Conservation (phyloP, 2,329 filamentous ascomycete species). For the Ambrosiella cleistominuta region DNA sequence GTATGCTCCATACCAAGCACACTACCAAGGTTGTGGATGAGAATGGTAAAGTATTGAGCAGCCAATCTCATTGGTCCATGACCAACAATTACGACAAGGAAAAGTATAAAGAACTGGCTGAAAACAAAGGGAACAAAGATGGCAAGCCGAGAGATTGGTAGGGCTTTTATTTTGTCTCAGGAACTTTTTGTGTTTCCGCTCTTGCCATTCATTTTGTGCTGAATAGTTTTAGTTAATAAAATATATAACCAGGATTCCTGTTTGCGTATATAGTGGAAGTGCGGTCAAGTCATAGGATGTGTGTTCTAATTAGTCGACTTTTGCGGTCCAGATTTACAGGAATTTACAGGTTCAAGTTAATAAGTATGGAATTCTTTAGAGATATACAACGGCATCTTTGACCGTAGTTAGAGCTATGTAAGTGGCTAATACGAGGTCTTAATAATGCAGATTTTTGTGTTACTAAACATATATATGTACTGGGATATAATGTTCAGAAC, state of each 20-base stretch:
- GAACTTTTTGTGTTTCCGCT: neutral
- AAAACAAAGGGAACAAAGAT: neutral
- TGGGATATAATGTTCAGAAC: too few relatives aligned
- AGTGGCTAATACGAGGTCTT: too few relatives aligned
- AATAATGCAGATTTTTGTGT: too few relatives aligned
- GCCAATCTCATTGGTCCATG: slow-evolving; percentile 18
- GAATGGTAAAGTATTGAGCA: slow-evolving; percentile 25
- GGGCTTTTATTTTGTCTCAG: neutral
- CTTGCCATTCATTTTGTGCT: neutral
- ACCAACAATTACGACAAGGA: slow-evolving; percentile 13
- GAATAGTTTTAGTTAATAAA: neutral
- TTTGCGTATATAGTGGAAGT: too few relatives aligned
- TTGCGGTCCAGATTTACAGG: too few relatives aligned
- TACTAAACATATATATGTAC: too few relatives aligned
- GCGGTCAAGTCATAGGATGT: too few relatives aligned
- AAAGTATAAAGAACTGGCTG: slow-evolving; percentile 10
- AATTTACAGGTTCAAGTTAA: too few relatives aligned
- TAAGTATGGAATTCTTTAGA: too few relatives aligned
- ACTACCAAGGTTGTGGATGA: slow-evolving; percentile 25
- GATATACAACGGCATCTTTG: too few relatives aligned
- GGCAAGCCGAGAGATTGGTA: slow-evolving; percentile 1
- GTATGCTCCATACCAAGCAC: slow-evolving; percentile 26
- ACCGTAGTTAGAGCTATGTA: too few relatives aligned
- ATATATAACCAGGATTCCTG: neutral
- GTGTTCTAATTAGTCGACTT: too few relatives aligned